A percentile compares a stretch with the other conserved stretches of the same genome.
phyloP scores from a whole-genome alignment of 345 rosid species.

The Durio zibethinus region DNA sequence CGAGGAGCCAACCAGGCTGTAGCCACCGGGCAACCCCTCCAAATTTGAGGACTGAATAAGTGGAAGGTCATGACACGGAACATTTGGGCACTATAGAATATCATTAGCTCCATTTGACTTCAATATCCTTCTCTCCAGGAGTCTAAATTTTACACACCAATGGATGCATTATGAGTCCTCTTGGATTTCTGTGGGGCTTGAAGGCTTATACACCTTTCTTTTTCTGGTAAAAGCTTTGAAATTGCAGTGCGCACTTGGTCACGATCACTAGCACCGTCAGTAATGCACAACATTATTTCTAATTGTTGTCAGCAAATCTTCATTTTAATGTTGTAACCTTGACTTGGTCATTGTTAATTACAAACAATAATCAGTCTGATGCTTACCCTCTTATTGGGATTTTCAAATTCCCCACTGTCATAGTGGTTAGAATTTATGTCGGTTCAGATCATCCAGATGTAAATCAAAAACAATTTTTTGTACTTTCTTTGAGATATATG shows the following conservation, averaged over 20 bases:
- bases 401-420: neutral
- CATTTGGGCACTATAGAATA: neutral
- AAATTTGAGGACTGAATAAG: neutral
- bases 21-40: constrained; percentile 12
- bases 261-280: constrained; percentile 23
- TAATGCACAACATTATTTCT: constrained; percentile 7
- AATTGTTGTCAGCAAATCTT: constrained; percentile 7
- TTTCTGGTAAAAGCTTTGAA: constrained; percentile 28
- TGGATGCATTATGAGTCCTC: neutral
- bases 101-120: constrained; percentile 10
- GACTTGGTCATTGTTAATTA: neutral
- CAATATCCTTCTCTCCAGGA: too few relatives aligned
- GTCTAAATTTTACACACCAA: neutral
- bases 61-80: neutral
- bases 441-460: neutral
- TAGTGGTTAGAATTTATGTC: constrained; percentile 10
- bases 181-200: constrained; percentile 30
- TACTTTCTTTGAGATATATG: neutral
- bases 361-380: neutral
- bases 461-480: neutral
- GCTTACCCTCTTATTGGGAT: neutral
- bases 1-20: constrained; percentile 38
- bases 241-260: constrained; percentile 33
- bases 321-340: neutral
- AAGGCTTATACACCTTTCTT: constrained; percentile 36